phyloP scores from a whole-genome alignment of 129 eudicot genomes.

The Tanacetum coccineum region DNA sequence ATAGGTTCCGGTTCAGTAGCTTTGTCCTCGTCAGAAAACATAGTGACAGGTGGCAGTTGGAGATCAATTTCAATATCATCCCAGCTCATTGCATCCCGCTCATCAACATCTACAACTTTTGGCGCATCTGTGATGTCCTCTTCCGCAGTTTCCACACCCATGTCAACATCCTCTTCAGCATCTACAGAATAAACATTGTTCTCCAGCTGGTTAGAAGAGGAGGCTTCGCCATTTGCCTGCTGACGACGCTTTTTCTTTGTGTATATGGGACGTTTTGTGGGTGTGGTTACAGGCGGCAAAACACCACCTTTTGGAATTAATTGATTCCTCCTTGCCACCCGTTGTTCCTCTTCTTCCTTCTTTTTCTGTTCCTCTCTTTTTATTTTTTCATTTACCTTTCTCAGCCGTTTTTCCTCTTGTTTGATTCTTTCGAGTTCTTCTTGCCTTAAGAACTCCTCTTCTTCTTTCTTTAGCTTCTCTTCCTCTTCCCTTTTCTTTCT shows the following conservation, averaged over 20 bases:
- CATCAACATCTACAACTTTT: constrained; percentile 59
- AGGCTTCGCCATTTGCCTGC: constrained; percentile 52
- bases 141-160: constrained; percentile 29
- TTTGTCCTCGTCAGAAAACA: not conserved
- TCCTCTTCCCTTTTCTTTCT: constrained; percentile 81
- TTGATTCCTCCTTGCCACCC: constrained; percentile 80
- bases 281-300: constrained; percentile 40
- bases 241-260: constrained; percentile 59
- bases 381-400: constrained; percentile 69
- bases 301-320: constrained; percentile 61
- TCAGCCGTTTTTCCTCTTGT: constrained; percentile 73
- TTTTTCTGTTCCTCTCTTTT: constrained; percentile 72
- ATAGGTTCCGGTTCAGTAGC: constrained; percentile 46
- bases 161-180: constrained; percentile 50
- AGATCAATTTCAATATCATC: too few species aligned
- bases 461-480: constrained; percentile 81
- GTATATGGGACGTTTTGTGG: constrained; percentile 70
- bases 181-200: constrained; percentile 39
- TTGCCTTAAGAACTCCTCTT: constrained; percentile 61
- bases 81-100: constrained; percentile 91
- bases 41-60: too few species aligned
- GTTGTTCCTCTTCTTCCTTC: constrained; percentile 72
- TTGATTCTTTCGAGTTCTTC: constrained; percentile 65
- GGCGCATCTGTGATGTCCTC: constrained; percentile 28
- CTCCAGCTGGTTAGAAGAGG: constrained; percentile 35